Base-by-base conservation (phyloP, 495 filamentous ascomycete species). In the Aspergillus baeticus region DNA sequence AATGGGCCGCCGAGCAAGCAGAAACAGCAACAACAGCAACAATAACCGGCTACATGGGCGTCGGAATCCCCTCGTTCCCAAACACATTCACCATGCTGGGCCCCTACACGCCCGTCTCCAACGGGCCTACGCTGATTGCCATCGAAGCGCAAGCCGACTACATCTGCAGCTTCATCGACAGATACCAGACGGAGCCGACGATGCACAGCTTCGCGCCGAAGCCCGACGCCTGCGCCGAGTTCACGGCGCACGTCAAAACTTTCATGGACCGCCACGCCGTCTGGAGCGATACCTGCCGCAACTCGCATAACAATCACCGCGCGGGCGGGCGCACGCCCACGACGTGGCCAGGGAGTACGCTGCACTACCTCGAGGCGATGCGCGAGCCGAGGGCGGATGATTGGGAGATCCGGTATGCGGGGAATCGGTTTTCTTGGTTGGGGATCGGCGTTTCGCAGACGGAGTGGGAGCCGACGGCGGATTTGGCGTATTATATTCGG, bases 321-420 rank as follows among this genome's bases (percentile, higher is more conserved):
- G 26, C 3, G 26, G 51, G 55, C 41, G 62, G 58, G 0, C 42
- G 57, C 33, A 61, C 62, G 3, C 51, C 56, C 5, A 58, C 60
- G 10, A 39, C 68, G 2, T 72, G 69, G 67, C 69, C 70, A 0
- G 70, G 70, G 2, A 51, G 41, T 31, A 69, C 69, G 2, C 54
- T 79, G 6, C 77, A 80, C 50, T 84, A 79, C 58, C 73, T 81
- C 20, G 79, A 84, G 50, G 68, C 73, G 6, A 44, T 83, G 31
- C 57, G 68, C 18, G 70, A 73, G 51, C 63, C 74, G 0, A 66
- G 79, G 1, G 60, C 51, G 8, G 77, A 83, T 13, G 79, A 82
- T 57, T 83, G 68, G 63, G 66, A 79, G 3, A 47, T 80, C 36
- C 58, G 64, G 44, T 80, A 81, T 55, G 56, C 59, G 0, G 66